Base-by-base conservation (phyloP, 2,329 filamentous ascomycete genomes). In the Incumbomyces delicatus region DNA sequence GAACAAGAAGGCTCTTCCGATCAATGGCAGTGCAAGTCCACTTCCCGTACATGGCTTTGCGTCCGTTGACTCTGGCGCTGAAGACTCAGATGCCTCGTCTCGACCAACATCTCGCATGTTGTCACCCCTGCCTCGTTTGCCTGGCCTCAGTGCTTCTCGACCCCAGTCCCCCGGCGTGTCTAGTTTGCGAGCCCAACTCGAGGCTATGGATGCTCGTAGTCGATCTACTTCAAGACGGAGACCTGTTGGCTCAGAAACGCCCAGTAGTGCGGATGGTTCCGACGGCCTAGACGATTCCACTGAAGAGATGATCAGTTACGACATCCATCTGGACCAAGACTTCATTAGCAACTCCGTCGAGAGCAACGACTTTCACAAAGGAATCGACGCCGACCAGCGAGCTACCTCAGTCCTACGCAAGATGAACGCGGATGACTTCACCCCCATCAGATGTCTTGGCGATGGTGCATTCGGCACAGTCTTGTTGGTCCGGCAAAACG, bases 381-480 rank as follows among this genome's bases (percentile, higher is more conserved):
- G n/a, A 20, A 62, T 65, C 32, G 63, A 62, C 46, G 68, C 51
- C 45, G 72, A 66, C 52, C 63, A 73, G 31, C 57, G 49, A n/a
- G 54, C 57, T 12, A 52, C 50, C n/a, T 54, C 51, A 8, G 60
- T 77, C 36, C 69, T 71, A 51, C 80, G 85, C 53, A 96, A 98
- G 71, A 95, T 96, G 84, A 84, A 83, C 7, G 82, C 88, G 1
- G 79, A 82, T 10, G 92, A 98, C 63, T 98, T 98, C 62, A 84
- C 94, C 59, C 80, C 85, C 10, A 70, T 98, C 42, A 85, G 87
- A 41, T 96, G 90, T 64, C 81, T 98, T 17, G 94, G 94, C 47
- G 96, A 96, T 63, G 92, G 92, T 41, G 88, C 92, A 12, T 98
- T 92, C 62, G 92, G 92, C 31, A 98, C 90, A 0, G 94, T 98